Evolutionary conservation across 495 filamentous ascomycete species (phyloP).

Genomic region (Neurospora sp.): DNA sequence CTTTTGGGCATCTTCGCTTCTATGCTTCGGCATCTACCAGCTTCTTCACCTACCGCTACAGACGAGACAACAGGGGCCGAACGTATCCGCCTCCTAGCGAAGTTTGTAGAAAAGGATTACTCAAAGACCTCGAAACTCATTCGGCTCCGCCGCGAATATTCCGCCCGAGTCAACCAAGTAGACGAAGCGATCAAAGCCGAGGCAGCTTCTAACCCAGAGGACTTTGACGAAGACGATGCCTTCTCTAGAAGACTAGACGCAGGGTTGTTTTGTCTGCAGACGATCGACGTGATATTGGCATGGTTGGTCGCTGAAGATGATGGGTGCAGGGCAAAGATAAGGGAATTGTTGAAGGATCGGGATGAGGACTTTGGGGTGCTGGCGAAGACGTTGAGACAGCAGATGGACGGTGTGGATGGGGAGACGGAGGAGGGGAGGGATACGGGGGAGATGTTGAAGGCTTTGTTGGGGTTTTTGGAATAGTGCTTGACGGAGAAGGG

Average conservation of each 20-base stretch:
- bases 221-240: slow-evolving; percentile 44
- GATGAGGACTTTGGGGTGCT: slow-evolving; percentile 56
- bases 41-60: slow-evolving; percentile 38
- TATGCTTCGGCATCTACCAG: slow-evolving; percentile 69
- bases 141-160: slow-evolving; percentile 61
- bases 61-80: slow-evolving; percentile 26
- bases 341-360: slow-evolving; percentile 51
- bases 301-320: slow-evolving; percentile 91
- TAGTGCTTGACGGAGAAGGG: slow-evolving; percentile 1
- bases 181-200: slow-evolving; percentile 62
- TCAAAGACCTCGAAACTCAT: slow-evolving; percentile 68
- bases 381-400: slow-evolving; percentile 55
- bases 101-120: slow-evolving; percentile 93
- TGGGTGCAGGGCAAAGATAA: slow-evolving; percentile 60
- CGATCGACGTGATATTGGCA: slow-evolving; percentile 76
- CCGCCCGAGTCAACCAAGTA: slow-evolving; percentile 49
- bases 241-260: slow-evolving; percentile 77
- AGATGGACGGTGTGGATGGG: slow-evolving; percentile 51
- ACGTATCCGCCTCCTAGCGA: slow-evolving; percentile 79
- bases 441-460: slow-evolving; percentile 58
- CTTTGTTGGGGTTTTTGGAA: slow-evolving; percentile 52
- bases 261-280: slow-evolving; percentile 77
- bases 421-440: slow-evolving; percentile 49
- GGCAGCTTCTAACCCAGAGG: slow-evolving; percentile 1
- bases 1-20: slow-evolving; percentile 82